Conservation (phyloP, 2,329 filamentous ascomycete species). For the Remersonia thermophila region DNA sequence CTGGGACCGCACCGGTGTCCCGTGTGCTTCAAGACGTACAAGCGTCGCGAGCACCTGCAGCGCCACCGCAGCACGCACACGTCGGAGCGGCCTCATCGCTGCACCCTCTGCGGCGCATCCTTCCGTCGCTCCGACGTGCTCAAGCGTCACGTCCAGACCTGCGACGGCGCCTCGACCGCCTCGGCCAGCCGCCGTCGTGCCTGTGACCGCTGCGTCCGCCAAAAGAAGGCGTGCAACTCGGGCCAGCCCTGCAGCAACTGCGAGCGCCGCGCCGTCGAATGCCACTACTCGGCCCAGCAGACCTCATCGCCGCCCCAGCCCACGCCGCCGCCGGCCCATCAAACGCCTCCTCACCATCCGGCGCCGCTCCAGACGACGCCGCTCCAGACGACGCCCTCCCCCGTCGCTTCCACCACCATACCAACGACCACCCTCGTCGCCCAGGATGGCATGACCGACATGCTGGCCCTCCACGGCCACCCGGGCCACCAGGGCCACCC, state of each 20-base stretch:
- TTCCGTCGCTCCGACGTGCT: constrained; percentile 27
- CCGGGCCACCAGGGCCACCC: too few relatives aligned
- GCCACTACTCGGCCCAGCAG: constrained; percentile 11
- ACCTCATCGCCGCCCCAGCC: neutral
- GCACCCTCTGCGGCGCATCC: constrained; percentile 20
- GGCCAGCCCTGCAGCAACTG: constrained; percentile 22
- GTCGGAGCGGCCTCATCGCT: constrained; percentile 22
- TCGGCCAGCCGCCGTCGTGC: constrained; percentile 19
- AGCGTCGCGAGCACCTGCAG: constrained; percentile 25
- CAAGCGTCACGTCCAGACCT: constrained; percentile 24
- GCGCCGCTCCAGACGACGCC: neutral
- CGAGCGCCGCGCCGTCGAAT: constrained; percentile 16
- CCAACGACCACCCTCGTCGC: too few relatives aligned
- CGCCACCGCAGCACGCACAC: constrained; percentile 24
- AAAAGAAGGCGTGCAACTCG: constrained; percentile 24
- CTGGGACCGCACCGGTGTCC: constrained; percentile 19
- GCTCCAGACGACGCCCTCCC: neutral
- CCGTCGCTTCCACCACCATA: too few relatives aligned
- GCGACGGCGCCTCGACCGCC: constrained; percentile 16
- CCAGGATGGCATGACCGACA: too few relatives aligned
- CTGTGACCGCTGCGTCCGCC: constrained; percentile 24
- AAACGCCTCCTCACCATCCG: neutral
- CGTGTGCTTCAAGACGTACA: constrained; percentile 24
- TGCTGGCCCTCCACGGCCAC: too few relatives aligned
- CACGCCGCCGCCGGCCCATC: neutral